A percentile compares a stretch with the other conserved stretches of the same genome.
phyloP scores from a whole-genome alignment of 2,329 filamentous ascomycete genomes.

The Botryosphaeria dothidea region DNA sequence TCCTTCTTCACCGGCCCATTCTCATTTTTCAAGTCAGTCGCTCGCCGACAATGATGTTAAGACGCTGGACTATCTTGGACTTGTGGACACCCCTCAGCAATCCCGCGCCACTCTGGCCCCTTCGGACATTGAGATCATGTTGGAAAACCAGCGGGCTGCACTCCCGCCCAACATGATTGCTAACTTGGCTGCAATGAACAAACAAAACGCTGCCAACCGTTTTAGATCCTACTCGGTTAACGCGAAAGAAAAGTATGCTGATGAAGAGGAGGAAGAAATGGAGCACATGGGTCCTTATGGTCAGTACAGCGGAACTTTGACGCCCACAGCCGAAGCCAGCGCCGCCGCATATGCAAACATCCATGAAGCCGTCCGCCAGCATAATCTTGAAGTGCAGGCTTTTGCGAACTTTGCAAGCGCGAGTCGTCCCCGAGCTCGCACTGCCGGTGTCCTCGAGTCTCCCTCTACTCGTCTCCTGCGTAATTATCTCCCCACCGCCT shows the following conservation, averaged over 20 bases:
- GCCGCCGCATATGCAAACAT: constrained; percentile 59
- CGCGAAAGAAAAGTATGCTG: constrained; percentile 94
- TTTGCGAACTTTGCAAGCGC: constrained; percentile 79
- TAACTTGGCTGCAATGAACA: constrained; percentile 71
- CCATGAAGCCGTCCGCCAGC: constrained; percentile 76
- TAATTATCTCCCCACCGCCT: constrained; percentile 74
- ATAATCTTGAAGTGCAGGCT: constrained; percentile 91
- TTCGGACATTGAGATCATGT: constrained; percentile 54
- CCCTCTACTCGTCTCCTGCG: constrained; percentile 64
- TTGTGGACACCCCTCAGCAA: constrained; percentile 90
- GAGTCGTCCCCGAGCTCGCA: constrained; percentile 83
- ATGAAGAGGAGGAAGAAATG: constrained; percentile 79
- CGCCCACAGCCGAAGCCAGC: constrained; percentile 56
- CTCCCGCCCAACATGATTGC: constrained; percentile 56
- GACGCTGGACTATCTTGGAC: constrained; percentile 91
- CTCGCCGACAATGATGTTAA: constrained; percentile 84
- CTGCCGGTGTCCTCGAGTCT: constrained; percentile 86
- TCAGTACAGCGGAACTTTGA: constrained; percentile 60
- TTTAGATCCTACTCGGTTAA: constrained; percentile 99
- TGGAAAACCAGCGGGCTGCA: constrained; percentile 58
- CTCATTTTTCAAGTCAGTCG: constrained; percentile 82
- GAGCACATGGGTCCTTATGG: constrained; percentile 46
- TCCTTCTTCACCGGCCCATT: constrained; percentile 84
- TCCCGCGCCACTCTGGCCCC: constrained; percentile 69
- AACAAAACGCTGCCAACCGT: constrained; percentile 71